Base-by-base conservation (phyloP, 768 basidiomycete genomes). In the Punctularia strigosozonata region DNA sequence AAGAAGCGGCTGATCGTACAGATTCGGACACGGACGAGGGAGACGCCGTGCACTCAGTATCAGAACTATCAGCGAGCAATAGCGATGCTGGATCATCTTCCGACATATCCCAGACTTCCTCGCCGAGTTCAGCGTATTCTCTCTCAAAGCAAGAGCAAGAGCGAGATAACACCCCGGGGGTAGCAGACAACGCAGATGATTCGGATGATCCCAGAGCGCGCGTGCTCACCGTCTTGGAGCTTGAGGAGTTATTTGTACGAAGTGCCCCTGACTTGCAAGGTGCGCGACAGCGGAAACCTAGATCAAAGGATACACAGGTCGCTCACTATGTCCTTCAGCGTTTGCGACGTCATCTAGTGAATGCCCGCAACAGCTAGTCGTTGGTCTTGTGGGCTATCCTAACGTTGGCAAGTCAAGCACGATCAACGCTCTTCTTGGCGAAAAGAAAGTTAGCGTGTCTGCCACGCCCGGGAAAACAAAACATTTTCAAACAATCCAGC, bases 321-420 rank as follows among this genome's bases (percentile, higher is more conserved):
- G 14, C 41, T 23, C 35, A 39, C 35, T 47, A 23, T 50, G 21
- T 24, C n/a, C 18, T 28, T 15, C 43, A 89, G 85, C 55, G 25
- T 89, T 88, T 49, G 55, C 63, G 10, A 73, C 76, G 43, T 51
- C 68, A 0, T 65, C 64, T 14, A 74, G 78, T n/a, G 64, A 74
- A 34, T 54, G 64, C 6, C 75, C 80, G 1, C 56, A 64, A 19
- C 88, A 75, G 53, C 66, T 88, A 3, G 75, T 79, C 4, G 77
- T 95, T 26, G 90, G 90, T 23, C 75, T 99, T 12, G 95, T 99
- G 30, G 95, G 95, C 21, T 98, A 99, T 55, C 95, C 95, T 0
- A 99, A 99, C 52, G 94, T 97, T 18, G 95, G 95, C 13, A 99
- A 99, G 61, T 98, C 94, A 0, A 92, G 89, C 44, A 91, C 95